Base-by-base conservation (phyloP, 2,329 filamentous ascomycete species). In the Aspergillus pseudoviridinutans region DNA sequence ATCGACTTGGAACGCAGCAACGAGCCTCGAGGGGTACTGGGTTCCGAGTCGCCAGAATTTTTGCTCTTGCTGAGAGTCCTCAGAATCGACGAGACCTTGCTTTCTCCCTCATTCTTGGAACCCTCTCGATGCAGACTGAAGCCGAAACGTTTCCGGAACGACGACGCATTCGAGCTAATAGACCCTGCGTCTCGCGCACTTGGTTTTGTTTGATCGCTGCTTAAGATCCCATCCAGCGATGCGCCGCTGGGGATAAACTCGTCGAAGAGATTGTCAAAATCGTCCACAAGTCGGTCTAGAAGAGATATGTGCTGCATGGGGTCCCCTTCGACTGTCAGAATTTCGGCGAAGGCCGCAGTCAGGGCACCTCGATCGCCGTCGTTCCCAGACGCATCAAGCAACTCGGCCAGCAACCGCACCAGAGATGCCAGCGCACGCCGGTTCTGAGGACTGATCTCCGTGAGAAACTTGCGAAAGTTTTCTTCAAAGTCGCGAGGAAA, bases 341-440 rank as follows among this genome's bases (percentile, higher is more conserved):
- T 81, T 70, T 97, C 92, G 0, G 92, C 88, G 77, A 97, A 97
- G 1, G 91, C 90, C 49, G 91, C 85, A 0, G 92, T 97, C 65
- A 97, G 76, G 24, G 91, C 90, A 51, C 93, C 93, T 50, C 92
- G 84, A 70, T 97, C 93, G 32, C 91, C 89, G 69, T 97, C 93
- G 66, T 96, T 96, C 52, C 88, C 88, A 64, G 92, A 96, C 2
- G 91, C 92, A 62, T 96, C 92, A 6, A 97, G 83, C 29, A 97
- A 79, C 68, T 96, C 91, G 0, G 91, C 90, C 25, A 97, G 80
- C 32, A 97, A 81, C 67, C 91, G 93, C 68, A 97, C 87, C 52
- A 96, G 84, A 0, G 89, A 86, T 41, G 89, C 88, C 63, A 97
- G 90, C 0, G 92, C 92, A 59, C 92, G 85, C 61, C 84, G 82